A percentile compares a stretch with the other conserved stretches of the same genome.
phyloP scores from a whole-genome alignment of 371 early-diverging fungal species.

The Mucor circinelloides region DNA sequence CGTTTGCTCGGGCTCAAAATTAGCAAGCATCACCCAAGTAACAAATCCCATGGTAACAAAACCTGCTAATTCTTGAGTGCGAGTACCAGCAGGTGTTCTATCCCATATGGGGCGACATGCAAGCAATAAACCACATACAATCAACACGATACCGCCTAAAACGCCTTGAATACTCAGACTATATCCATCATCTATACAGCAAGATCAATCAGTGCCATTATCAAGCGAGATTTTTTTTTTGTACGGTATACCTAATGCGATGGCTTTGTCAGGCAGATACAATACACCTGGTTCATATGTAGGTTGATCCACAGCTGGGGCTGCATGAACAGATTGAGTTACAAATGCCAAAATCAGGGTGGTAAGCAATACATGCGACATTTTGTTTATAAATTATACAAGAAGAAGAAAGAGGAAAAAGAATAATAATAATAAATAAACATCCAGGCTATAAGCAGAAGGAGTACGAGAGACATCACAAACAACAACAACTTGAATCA shows the following conservation, averaged over 20 bases:
- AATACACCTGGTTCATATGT: slow-evolving; percentile 30
- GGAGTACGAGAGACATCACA: neutral
- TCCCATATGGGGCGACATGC: slow-evolving; percentile 52
- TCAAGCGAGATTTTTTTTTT: neutral
- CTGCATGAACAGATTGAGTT: neutral
- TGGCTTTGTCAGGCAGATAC: slow-evolving; percentile 38
- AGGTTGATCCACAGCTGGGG: slow-evolving; percentile 16
- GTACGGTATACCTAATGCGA: slow-evolving; percentile 28
- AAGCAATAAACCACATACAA: slow-evolving; percentile 63
- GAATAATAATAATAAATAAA: neutral
- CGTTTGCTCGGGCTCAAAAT: slow-evolving; percentile 50
- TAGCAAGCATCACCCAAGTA: slow-evolving; percentile 59
- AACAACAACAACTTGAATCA: slow-evolving; percentile 4
- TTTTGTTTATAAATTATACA: neutral
- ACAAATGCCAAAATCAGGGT: neutral
- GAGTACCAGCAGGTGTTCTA: slow-evolving; percentile 50
- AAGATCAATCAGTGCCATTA: neutral
- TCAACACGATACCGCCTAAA: slow-evolving; percentile 61
- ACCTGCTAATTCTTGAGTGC: slow-evolving; percentile 50
- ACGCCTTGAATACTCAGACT: slow-evolving; percentile 58
- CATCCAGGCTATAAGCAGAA: neutral
- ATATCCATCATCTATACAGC: slow-evolving; percentile 41
- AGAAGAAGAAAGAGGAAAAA: neutral
- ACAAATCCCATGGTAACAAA: slow-evolving; percentile 33
- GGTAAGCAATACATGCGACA: neutral